Base-by-base conservation (phyloP, 306 rosid genomes). In the Lathyrus sativus region DNA sequence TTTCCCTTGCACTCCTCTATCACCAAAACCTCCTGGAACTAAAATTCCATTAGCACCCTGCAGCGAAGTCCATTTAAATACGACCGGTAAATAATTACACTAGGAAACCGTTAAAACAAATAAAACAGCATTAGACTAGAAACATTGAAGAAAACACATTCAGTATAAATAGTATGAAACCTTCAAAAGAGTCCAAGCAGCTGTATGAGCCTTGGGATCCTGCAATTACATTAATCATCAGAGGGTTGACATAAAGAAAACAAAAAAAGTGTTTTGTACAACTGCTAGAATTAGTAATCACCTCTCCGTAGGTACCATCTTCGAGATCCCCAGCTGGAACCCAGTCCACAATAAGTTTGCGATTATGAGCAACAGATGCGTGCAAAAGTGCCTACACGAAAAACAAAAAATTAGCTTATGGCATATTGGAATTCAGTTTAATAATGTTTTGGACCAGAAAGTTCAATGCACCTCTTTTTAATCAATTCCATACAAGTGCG, bases 11-110 rank as follows among this genome's bases (percentile, higher is more conserved):
- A 90, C 88, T 79, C 97, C 97, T 82, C 97, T 85, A 73, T 86
- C 91, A 53, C 98, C 98, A 68, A 93, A 93, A 18, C 98, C 98
- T 71, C 98, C 98, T 0, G 98, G 98, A 82, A 93, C 93, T 46
- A 93, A 89, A 65, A 93, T 54, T 67, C 96, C 98, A 68, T 86
- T 78, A 71, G 93, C 95, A 17, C 89, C 97, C 98, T 93, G 93
- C 80, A 83, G 70, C 5, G 12, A 5, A 77, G 35, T 71, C 33
- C 28, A 39, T 77, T 65, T 59, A 67, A 55, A 7, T 19, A 70
- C 58, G 42, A 70, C 62, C 73, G 54, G 43, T 10, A 56, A 74
- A 42, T 13, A 79, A 69, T 17, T 15, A 43, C 64, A 62, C 37
- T 74, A 9, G n/a, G 42, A 63, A 31, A 14, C 62, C 70, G 46